Evolutionary conservation across 2,329 filamentous ascomycete species (phyloP), one percentile per base, ranked within the genome.

Genomic region (Endoconidiophora laricicola): DNA sequence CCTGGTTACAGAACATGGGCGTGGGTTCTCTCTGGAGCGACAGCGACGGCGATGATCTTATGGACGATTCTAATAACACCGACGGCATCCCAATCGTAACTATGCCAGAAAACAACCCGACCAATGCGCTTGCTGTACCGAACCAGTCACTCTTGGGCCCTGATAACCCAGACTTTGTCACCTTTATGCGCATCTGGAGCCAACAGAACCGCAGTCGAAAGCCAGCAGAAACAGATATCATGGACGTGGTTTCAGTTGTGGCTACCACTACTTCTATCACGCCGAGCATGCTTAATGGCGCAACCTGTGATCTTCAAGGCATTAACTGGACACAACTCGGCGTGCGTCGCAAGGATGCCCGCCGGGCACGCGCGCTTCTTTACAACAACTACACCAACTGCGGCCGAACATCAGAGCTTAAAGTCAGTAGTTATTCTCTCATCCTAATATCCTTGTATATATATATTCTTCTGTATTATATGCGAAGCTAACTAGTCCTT

Each of bases 321-420:
- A 65, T 81, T 36, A 61, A 78, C 57, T 81, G 78, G 78, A 56
- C 60, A 43, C 60, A 65, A 10, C 62, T 80, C 55, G 70, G 70
- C 2, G 70, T 76, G 2, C 68, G 68, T 9, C 69, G 75, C 50
- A 56, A 56, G 22, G 60, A 66, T 22, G 77, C 75, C 3, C 67
- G 74, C 22, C 59, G 65, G 43, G 65, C 66, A 49, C 69, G 77
- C 18, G 55, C 60, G 40, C 53, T 60, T 12, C 72, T 68, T 1
- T 81, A 78, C 57, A 68, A 60, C 47, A 81, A 80, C 56, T 79
- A 79, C 54, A 69, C 69, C 26, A 80, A 78, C 58, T 60, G 66
- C n/a, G 48, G 54, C 2, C 62, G 65, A 9, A 46, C 20, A 9
- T 26, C 18, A 2, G 48, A 44, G 6, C 29, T 46, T 3, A 33